Conservation (phyloP, 2,329 filamentous ascomycete species). For the Exophiala sp. region DNA sequence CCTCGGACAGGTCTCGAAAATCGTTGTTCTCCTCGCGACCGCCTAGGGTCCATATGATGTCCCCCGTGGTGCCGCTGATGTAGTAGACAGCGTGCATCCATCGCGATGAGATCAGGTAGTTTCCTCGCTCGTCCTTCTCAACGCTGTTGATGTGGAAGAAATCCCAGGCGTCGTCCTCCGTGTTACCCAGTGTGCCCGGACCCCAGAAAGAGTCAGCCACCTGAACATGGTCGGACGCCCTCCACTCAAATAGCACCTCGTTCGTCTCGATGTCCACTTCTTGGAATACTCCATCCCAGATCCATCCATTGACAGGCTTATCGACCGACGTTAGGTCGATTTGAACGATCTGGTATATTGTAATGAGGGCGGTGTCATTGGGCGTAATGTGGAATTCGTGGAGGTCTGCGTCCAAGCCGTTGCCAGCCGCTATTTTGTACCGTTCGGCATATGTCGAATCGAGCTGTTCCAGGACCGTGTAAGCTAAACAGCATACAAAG, state of each 20-base stretch:
- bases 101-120: constrained; percentile 44
- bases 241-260: constrained; percentile 45
- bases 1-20: constrained; percentile 41
- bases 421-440: constrained; percentile 1
- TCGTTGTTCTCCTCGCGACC: constrained; percentile 40
- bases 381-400: constrained; percentile 18
- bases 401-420: constrained; percentile 9
- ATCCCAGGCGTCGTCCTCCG: constrained; percentile 41
- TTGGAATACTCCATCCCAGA: constrained; percentile 42
- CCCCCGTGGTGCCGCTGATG: constrained; percentile 42
- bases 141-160: constrained; percentile 56
- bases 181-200: background rate
- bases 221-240: constrained; percentile 43
- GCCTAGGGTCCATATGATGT: constrained; percentile 52
- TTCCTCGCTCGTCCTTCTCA: constrained; percentile 47
- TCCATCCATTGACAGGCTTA: constrained; percentile 31
- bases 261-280: constrained; percentile 45
- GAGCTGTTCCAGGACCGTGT: background rate
- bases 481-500: background rate
- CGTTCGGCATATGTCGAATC: background rate
- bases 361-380: constrained; percentile 15
- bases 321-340: constrained; percentile 7
- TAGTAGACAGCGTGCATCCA: constrained; percentile 40
- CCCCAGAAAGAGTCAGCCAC: constrained; percentile 1
- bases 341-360: constrained; percentile 7